A percentile compares a stretch with the other conserved stretches of the same genome.
Evolutionary conservation across 306 rosid species (phyloP).

Genomic region (Fagus sylvatica): DNA sequence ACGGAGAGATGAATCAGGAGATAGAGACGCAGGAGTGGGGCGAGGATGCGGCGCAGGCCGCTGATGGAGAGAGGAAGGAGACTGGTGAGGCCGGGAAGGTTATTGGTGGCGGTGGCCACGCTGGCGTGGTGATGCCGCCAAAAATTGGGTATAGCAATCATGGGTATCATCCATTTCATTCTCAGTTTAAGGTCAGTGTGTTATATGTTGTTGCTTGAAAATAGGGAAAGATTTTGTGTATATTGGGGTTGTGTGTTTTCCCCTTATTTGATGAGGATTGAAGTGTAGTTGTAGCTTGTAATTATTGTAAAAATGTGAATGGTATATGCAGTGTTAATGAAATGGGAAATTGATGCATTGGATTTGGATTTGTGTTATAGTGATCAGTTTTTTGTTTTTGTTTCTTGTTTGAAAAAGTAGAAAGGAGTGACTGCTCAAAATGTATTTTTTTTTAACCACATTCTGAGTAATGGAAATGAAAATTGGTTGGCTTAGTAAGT

Average conservation of each 20-base stretch:
- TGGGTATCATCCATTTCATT: constrained; percentile 91
- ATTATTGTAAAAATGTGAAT: constrained; percentile 26
- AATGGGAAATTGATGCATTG: constrained; percentile 23
- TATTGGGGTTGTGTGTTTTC: constrained; percentile 42
- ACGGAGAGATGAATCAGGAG: constrained; percentile 57
- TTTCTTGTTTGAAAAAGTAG: constrained; percentile 15
- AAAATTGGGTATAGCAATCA: constrained; percentile 83
- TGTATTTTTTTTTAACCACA: not conserved
- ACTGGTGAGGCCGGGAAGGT: constrained; percentile 55
- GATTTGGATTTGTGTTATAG: constrained; percentile 20
- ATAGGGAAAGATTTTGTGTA: constrained; percentile 30
- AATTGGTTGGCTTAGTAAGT: constrained; percentile 4
- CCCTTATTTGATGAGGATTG: constrained; percentile 37
- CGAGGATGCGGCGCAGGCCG: constrained; percentile 46
- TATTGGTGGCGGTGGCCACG: constrained; percentile 22
- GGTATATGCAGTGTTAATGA: not conserved
- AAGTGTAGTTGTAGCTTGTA: constrained; percentile 40
- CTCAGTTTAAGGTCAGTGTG: constrained; percentile 97
- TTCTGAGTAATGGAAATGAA: constrained; percentile 6
- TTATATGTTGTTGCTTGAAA: constrained; percentile 38
- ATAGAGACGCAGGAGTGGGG: constrained; percentile 89
- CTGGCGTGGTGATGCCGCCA: constrained; percentile 25
- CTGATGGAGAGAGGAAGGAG: constrained; percentile 84
- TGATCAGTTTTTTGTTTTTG: not conserved
- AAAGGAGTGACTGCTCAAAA: constrained; percentile 12